Evolutionary conservation across 305 asterid genomes (phyloP).

Genomic region (Solanum chacoense): DNA sequence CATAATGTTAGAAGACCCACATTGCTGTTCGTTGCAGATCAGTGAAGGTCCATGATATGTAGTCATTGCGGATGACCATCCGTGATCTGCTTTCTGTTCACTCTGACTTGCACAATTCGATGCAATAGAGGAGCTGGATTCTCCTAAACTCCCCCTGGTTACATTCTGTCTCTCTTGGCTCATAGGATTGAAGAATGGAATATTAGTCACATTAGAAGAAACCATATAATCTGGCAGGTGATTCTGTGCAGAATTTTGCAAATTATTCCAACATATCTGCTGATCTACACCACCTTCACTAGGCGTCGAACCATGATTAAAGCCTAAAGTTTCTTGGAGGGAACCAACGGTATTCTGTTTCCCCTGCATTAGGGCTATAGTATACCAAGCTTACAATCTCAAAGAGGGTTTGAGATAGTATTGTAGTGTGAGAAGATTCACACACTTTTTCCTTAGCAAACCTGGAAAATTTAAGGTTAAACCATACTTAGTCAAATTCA

Average conservation of each 20-base stretch:
- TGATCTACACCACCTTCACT: slow-evolving; percentile 48
- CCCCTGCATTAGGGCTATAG: slow-evolving; percentile 70
- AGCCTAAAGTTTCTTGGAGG: slow-evolving; percentile 51
- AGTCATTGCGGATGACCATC: slow-evolving; percentile 29
- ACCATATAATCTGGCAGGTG: slow-evolving; percentile 34
- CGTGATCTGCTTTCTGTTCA: slow-evolving; percentile 38
- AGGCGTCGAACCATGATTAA: slow-evolving; percentile 54
- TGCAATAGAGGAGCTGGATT: slow-evolving; percentile 48
- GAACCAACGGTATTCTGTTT: slow-evolving; percentile 49
- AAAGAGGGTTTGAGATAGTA: slow-evolving; percentile 4
- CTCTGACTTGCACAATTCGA: slow-evolving; percentile 24
- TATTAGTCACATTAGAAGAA: slow-evolving; percentile 23
- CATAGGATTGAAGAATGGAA: slow-evolving; percentile 22
- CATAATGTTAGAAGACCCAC: slow-evolving; percentile 28
- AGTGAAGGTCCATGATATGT: slow-evolving; percentile 22
- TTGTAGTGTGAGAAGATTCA: not conserved
- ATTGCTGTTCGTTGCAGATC: slow-evolving; percentile 22
- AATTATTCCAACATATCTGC: slow-evolving; percentile 58
- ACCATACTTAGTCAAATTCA: not conserved
- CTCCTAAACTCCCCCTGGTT: slow-evolving; percentile 55
- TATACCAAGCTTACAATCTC: slow-evolving; percentile 4
- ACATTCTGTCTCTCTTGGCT: slow-evolving; percentile 29
- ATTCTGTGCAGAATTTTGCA: slow-evolving; percentile 1
- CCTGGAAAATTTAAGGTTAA: not conserved
- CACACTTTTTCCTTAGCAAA: not conserved